phyloP scores from a whole-genome alignment of 2,329 filamentous ascomycete species.

The Fusarium illudens region DNA sequence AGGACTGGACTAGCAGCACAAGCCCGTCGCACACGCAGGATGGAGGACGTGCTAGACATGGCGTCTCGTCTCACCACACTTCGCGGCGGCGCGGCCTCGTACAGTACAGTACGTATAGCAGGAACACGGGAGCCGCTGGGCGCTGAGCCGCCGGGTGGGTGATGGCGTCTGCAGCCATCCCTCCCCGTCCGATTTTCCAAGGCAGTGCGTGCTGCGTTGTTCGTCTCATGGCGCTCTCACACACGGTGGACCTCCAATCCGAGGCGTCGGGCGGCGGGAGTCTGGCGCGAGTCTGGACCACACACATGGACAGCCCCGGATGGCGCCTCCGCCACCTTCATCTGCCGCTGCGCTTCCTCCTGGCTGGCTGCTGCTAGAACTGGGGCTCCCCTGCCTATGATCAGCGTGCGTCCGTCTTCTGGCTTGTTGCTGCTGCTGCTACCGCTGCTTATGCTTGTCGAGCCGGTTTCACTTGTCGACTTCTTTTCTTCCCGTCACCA shows the following conservation, averaged over 20 bases:
- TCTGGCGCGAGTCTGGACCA: slow-evolving; percentile 35
- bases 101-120: slow-evolving; percentile 19
- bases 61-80: slow-evolving; percentile 37
- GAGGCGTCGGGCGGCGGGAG: slow-evolving; percentile 21
- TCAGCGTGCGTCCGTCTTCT: slow-evolving; percentile 16
- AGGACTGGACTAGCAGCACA: slow-evolving; percentile 27
- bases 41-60: slow-evolving; percentile 15
- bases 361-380: no score
- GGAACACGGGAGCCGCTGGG: slow-evolving; percentile 17
- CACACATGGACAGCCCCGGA: slow-evolving; percentile 38
- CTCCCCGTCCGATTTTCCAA: background rate
- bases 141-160: background rate
- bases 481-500: slow-evolving; percentile 18
- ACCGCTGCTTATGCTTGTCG: slow-evolving; percentile 5
- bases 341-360: slow-evolving; percentile 35
- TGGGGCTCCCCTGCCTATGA: slow-evolving; percentile 21
- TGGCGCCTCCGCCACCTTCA: slow-evolving; percentile 40
- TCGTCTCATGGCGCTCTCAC: slow-evolving; percentile 13
- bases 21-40: slow-evolving; percentile 29
- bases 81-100: slow-evolving; percentile 7
- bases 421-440: background rate
- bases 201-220: slow-evolving; percentile 1
- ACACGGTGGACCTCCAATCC: slow-evolving; percentile 26
- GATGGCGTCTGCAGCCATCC: slow-evolving; percentile 4
- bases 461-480: background rate